Percentiles rank a stretch among this genome's conserved stretches.
Evolutionary conservation across 2,329 filamentous ascomycete species (phyloP).

Genomic region (Sordariomycetes sp.): DNA sequence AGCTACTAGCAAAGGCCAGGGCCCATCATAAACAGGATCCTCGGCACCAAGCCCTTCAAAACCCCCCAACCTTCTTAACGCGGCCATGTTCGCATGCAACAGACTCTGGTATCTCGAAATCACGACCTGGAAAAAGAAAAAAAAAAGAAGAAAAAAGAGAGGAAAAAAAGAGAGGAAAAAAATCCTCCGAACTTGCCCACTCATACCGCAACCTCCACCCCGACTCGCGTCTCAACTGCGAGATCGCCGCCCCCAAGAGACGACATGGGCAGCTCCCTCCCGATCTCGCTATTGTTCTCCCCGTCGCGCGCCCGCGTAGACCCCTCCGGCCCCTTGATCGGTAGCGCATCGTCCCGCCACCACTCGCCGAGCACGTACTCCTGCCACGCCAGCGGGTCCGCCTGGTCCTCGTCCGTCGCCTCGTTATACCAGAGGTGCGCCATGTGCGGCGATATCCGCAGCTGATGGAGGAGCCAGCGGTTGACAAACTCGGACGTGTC

Average conservation of each 20-base stretch:
- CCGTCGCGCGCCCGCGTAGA: not conserved
- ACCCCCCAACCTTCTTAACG: not conserved
- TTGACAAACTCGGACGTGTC: constrained; percentile 34
- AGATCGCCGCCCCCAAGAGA: not conserved
- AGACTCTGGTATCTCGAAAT: not conserved
- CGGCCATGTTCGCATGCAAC: not conserved
- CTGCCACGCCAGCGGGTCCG: constrained; percentile 28
- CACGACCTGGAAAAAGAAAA: not conserved
- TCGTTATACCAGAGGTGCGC: constrained; percentile 27
- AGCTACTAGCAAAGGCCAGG: not conserved
- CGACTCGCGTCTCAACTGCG: not conserved
- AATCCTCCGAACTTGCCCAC: not conserved
- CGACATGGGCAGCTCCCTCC: not conserved
- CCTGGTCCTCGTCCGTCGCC: not conserved
- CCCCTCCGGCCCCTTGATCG: not conserved
- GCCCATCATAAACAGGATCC: not conserved
- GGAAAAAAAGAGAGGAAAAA: not conserved
- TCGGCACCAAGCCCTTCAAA: not conserved
- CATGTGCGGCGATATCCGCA: constrained; percentile 34
- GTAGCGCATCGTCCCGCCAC: constrained; percentile 22
- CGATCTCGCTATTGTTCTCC: not conserved
- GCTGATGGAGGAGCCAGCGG: constrained; percentile 40
- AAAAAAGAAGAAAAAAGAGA: not conserved
- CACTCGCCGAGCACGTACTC: constrained; percentile 28
- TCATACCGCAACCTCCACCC: not conserved